Evolutionary conservation across 768 basidiomycete genomes (phyloP).

Genomic region (Suillus americanus): DNA sequence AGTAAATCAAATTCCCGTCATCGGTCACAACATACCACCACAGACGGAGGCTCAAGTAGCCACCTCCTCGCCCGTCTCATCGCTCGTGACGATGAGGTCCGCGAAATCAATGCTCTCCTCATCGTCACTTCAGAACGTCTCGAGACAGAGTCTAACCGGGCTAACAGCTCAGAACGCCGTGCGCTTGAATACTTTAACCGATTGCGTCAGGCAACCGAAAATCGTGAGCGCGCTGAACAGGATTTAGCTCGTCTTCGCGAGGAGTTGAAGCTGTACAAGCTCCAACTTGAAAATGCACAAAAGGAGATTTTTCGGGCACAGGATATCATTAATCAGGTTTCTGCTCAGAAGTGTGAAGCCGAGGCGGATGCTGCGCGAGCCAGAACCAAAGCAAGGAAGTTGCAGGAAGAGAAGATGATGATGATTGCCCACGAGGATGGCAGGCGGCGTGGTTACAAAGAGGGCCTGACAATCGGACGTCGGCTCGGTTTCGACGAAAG

Average conservation of each 20-base stretch:
- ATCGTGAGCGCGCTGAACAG: conserved; percentile 37
- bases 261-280: conserved; percentile 46
- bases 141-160: conserved; percentile 42
- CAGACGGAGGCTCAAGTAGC: conserved; percentile 29
- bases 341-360: conserved; percentile 42
- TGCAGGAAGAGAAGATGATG: conserved; percentile 42
- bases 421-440: conserved; percentile 46
- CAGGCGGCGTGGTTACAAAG: conserved; percentile 37
- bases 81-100: conserved; percentile 30
- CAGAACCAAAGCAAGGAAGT: conserved; percentile 41
- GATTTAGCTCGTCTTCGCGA: conserved; percentile 38
- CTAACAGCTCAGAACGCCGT: conserved; percentile 43
- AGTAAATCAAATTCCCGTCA: conserved; percentile 28
- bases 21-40: conserved; percentile 23
- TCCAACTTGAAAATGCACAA: conserved; percentile 45
- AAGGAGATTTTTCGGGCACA: conserved; percentile 44
- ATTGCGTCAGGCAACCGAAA: conserved; percentile 40
- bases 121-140: conserved; percentile 31
- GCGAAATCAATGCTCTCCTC: conserved; percentile 29
- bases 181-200: conserved; percentile 46
- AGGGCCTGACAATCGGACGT: conserved; percentile 38
- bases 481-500: conserved; percentile 30
- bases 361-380: conserved; percentile 46
- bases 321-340: conserved; percentile 41
- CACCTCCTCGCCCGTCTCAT: conserved; percentile 30